These are phyloP conservation scores for Aspergillus novoparasiticus DNA, from an alignment of 2,329 filamentous ascomycete genomes.

Conservation along the genomic window DNA sequence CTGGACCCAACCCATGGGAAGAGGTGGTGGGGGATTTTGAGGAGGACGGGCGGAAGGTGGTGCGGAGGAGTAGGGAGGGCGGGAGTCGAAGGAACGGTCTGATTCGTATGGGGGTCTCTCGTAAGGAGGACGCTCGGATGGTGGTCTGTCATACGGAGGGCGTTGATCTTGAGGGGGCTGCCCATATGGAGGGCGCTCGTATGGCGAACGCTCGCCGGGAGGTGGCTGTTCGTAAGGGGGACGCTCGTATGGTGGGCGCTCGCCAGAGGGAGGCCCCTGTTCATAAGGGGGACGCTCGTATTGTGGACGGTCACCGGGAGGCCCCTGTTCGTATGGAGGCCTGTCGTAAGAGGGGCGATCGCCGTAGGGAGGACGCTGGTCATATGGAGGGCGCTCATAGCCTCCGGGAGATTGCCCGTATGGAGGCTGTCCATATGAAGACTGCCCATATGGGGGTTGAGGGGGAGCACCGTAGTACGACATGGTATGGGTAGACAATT, in stretches of 20 bases:
- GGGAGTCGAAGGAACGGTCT: constrained; percentile 28
- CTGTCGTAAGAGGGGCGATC: constrained; percentile 3
- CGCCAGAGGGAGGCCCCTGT: neutral
- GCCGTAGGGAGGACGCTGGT: constrained; percentile 5
- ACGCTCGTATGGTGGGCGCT: constrained; percentile 13
- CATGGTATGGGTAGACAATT: neutral
- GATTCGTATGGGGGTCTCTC: constrained; percentile 23
- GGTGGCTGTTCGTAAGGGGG: constrained; percentile 9
- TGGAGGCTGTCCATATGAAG: constrained; percentile 6
- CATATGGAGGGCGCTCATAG: constrained; percentile 17
- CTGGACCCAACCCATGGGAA: constrained; percentile 64
- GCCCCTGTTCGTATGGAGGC: constrained; percentile 9
- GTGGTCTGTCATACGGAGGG: constrained; percentile 18
- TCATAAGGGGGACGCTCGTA: constrained; percentile 14
- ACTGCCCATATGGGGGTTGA: constrained; percentile 6
- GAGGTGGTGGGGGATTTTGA: constrained; percentile 49
- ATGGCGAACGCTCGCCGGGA: constrained; percentile 6
- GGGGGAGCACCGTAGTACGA: constrained; percentile 8
- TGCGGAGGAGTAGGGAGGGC: constrained; percentile 36
- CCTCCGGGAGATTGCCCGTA: constrained; percentile 4
- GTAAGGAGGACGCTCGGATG: constrained; percentile 12
- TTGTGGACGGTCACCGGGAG: constrained; percentile 4
- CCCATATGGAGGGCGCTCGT: constrained; percentile 18
- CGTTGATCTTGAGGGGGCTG: constrained; percentile 13
- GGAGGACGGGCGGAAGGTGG: constrained; percentile 33